Conservation (phyloP, 2,329 filamentous ascomycete genomes). For the Neonectria ditissima region DNA sequence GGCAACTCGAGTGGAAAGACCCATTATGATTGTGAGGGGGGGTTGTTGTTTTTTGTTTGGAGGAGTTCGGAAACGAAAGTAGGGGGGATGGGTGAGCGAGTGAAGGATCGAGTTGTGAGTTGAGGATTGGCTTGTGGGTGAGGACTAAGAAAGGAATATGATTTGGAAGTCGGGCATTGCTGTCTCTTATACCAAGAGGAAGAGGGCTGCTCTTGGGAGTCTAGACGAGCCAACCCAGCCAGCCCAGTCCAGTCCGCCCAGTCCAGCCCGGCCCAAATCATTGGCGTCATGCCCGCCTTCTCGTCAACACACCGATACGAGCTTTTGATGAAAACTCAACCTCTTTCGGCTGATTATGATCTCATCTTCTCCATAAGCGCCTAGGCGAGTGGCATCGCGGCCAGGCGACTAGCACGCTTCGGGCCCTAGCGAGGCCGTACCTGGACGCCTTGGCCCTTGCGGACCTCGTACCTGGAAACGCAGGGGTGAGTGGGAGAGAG, state of each 20-base stretch:
- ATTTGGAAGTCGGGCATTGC: background rate
- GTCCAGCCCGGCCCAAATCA: too few relatives aligned
- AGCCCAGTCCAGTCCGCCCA: background rate
- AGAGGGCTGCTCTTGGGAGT: too few relatives aligned
- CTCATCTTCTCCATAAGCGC: background rate
- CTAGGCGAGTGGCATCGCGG: background rate
- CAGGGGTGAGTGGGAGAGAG: too few relatives aligned
- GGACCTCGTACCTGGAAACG: background rate
- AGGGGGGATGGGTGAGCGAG: background rate
- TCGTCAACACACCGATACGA: background rate
- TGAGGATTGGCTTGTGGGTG: background rate
- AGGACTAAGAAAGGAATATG: background rate
- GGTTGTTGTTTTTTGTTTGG: constrained; percentile 7
- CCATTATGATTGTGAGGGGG: constrained; percentile 26
- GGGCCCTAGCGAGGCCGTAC: background rate
- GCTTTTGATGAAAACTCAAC: constrained; percentile 2
- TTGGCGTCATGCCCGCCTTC: background rate
- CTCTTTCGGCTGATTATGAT: background rate
- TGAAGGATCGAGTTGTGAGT: background rate
- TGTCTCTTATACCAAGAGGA: background rate
- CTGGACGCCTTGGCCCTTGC: background rate
- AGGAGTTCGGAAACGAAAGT: background rate
- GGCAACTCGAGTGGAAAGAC: constrained; percentile 29
- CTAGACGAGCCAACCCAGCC: too few relatives aligned
- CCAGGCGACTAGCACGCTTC: background rate